Percentiles rank a stretch among this genome's conserved stretches.
Evolutionary conservation across 805 yeast species (phyloP).

Genomic region (Wickerhamiella australiensis): DNA sequence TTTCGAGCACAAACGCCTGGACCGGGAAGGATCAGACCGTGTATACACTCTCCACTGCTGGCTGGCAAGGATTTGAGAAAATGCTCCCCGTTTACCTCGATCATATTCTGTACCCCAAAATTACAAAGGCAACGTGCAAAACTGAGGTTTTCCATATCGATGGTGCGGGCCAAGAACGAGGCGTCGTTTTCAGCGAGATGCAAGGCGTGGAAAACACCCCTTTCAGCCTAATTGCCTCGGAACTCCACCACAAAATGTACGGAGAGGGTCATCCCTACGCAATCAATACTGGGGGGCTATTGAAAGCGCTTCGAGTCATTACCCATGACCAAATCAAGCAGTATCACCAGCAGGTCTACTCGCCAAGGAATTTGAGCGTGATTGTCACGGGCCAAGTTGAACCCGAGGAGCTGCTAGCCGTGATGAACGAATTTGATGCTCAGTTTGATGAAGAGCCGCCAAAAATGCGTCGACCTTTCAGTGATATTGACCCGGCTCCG

Average conservation of each 20-base stretch:
- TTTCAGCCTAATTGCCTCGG: conserved; percentile 41
- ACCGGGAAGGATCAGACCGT: conserved; percentile 93
- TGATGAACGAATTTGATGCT: conserved; percentile 41
- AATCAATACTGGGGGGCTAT: conserved; percentile 88
- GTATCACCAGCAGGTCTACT: conserved; percentile 60
- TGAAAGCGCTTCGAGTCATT: conserved; percentile 60
- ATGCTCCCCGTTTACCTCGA: conserved; percentile 83
- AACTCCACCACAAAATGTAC: conserved; percentile 25
- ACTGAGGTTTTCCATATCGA: conserved; percentile 95
- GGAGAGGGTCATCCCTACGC: conserved; percentile 64
- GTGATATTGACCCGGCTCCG: conserved; percentile 29
- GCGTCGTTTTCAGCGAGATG: conserved; percentile 96
- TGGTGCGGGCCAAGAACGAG: conserved; percentile 81
- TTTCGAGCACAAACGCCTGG: conserved; percentile 91
- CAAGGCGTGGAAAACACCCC: conserved; percentile 78
- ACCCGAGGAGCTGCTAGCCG: conserved; percentile 51
- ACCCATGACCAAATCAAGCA: conserved; percentile 60
- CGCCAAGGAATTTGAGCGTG: conserved; percentile 74
- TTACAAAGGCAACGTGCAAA: conserved; percentile 78
- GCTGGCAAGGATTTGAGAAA: conserved; percentile 86
- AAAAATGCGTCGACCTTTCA: conserved; percentile 70
- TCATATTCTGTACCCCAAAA: conserved; percentile 70
- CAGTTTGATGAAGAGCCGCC: conserved; percentile 47
- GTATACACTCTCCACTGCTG: conserved; percentile 82
- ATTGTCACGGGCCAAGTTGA: conserved; percentile 80